Conservation (phyloP, 2,329 filamentous ascomycete species). For the Colletotrichum sp. region DNA sequence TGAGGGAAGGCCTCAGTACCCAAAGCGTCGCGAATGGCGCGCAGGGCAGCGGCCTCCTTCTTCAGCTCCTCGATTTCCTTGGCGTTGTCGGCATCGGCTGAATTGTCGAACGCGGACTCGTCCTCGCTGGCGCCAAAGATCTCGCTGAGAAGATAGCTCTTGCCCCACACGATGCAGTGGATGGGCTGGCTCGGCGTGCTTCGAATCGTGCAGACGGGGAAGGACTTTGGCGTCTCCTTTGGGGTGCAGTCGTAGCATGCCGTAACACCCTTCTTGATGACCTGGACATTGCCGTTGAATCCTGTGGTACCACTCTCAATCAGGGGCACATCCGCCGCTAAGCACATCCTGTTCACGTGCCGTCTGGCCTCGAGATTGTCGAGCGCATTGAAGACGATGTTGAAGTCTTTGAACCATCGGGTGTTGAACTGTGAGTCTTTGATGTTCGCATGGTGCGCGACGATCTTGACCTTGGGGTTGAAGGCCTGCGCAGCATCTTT, state of each 20-base stretch:
- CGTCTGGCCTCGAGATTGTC: slow-evolving; percentile 94
- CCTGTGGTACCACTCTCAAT: slow-evolving; percentile 98
- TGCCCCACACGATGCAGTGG: slow-evolving; percentile 98
- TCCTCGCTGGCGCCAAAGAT: slow-evolving; percentile 94
- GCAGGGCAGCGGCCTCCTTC: slow-evolving; percentile 82
- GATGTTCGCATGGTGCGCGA: slow-evolving; percentile 93
- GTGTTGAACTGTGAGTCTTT: slow-evolving; percentile 88
- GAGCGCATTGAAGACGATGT: slow-evolving; percentile 92
- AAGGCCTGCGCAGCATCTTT: slow-evolving; percentile 91
- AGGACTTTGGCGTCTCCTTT: slow-evolving; percentile 90
- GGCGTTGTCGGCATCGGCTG: slow-evolving; percentile 80
- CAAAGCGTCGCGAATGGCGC: slow-evolving; percentile 81
- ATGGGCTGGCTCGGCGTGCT: slow-evolving; percentile 96
- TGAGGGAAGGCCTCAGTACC: slow-evolving; percentile 78
- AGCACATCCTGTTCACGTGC: slow-evolving; percentile 97
- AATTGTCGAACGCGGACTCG: slow-evolving; percentile 79
- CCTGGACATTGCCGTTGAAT: slow-evolving; percentile 96
- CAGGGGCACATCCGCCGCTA: slow-evolving; percentile 87
- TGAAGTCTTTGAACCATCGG: slow-evolving; percentile 84
- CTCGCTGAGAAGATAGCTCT: slow-evolving; percentile 94
- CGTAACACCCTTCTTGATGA: slow-evolving; percentile 89
- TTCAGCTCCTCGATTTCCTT: slow-evolving; percentile 87
- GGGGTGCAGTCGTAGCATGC: slow-evolving; percentile 96
- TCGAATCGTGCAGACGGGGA: slow-evolving; percentile 95
- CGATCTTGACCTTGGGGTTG: slow-evolving; percentile 85